Evolutionary conservation across 345 rosid genomes (phyloP), one percentile per base, ranked within the genome.

Genomic region (Citrus australasica): DNA sequence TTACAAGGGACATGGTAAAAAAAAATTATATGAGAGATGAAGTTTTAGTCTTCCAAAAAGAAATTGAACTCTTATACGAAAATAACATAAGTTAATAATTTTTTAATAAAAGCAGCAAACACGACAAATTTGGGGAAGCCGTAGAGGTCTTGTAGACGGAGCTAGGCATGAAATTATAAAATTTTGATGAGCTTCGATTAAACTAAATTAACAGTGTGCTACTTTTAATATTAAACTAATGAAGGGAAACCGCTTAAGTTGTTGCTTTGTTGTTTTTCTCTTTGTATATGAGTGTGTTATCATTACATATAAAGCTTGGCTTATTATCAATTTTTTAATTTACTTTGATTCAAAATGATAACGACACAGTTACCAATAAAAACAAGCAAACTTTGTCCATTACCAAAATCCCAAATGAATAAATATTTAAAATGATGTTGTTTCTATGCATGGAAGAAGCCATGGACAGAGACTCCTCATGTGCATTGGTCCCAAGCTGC

Each of bases 391-490:
- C 0, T 76, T 80, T 80, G 82, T 80, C 80, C 75, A 9, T 71
- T 37, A 10, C 63, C 35, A 7, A 62, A 68, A 81, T 65, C 74
- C 71, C 75, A 30, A 79, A 71, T 48, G 22, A 64, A 73, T 21
- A 16, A 58, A 42, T 13, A n/a, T 33, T 14, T 24, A 68, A 67
- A 27, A 73, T 1, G n/a, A n/a, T 8, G 27, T 59, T 25, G 38
- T 48, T 30, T 78, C 25, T 42, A 74, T 78, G 77, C 77, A 59
- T 74, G 74, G 80, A 71, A 81, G 78, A 66, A 53, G 71, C 67
- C 11, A 9, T 76, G 79, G 81, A 83, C 69, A 65, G 79, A 71
- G 73, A 76, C 76, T 59, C 60, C 75, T 79, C 79, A 77, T 79
- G 78, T 81, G 83, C 78, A 60, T 55, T 67, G 51, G 76, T 58